A percentile compares a stretch with the other conserved stretches of the same genome.
Evolutionary conservation across 1,139 yeast species (phyloP).

Genomic region (Diutina rugosa): DNA sequence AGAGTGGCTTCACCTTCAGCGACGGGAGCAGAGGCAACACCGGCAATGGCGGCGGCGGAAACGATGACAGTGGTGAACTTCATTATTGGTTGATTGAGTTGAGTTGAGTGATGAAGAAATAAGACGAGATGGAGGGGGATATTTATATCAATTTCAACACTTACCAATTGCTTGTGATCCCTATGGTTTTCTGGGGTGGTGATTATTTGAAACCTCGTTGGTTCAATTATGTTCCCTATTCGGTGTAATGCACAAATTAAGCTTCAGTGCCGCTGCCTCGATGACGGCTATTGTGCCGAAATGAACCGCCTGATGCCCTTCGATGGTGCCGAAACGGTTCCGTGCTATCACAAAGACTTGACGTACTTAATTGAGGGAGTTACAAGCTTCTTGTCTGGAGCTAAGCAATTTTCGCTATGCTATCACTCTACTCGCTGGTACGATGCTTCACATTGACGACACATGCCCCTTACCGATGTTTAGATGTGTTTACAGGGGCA

Average conservation of each 20-base stretch:
- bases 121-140: background rate
- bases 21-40: constrained; percentile 1
- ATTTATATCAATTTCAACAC: no score
- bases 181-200: background rate
- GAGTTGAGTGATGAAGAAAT: background rate
- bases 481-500: no score
- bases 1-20: background rate
- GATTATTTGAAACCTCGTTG: background rate
- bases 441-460: no score
- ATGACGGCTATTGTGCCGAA: background rate
- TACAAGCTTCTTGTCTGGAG: no score
- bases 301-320: background rate
- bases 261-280: background rate
- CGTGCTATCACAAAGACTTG: background rate
- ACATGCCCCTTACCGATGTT: no score
- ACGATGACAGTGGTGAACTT: background rate
- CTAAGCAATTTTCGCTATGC: no score
- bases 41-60: constrained; percentile 1
- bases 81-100: background rate
- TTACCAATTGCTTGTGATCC: no score
- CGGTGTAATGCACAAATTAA: background rate
- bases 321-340: background rate
- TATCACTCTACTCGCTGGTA: no score
- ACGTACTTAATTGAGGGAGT: no score
- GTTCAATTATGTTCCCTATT: background rate